Evolutionary conservation across 768 basidiomycete species (phyloP).

Genomic region (Pleurotus tuber-regium): DNA sequence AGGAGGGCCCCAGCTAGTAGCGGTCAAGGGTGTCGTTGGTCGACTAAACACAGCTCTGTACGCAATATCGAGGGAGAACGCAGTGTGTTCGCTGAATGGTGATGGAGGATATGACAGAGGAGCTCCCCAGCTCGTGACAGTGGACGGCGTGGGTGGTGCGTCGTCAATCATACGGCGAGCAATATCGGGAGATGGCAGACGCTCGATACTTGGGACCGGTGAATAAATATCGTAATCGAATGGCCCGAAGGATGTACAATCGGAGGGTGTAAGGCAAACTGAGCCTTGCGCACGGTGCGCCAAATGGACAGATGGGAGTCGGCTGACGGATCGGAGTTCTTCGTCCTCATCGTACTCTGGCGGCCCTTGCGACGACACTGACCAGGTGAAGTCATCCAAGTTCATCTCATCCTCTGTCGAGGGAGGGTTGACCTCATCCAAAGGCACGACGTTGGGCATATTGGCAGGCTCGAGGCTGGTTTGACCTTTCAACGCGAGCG

Average conservation of each 20-base stretch:
- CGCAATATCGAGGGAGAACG: constrained; percentile 47
- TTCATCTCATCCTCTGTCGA: constrained; percentile 43
- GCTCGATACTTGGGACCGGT: constrained; percentile 29
- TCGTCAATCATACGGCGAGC: constrained; percentile 55
- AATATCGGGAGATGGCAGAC: constrained; percentile 57
- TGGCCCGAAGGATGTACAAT: constrained; percentile 56
- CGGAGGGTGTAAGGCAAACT: constrained; percentile 51
- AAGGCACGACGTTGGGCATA: constrained; percentile 41
- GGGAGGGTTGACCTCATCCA: constrained; percentile 26
- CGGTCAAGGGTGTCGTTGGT: constrained; percentile 41
- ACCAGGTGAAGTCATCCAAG: constrained; percentile 68
- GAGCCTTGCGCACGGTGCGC: constrained; percentile 55
- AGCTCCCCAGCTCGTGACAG: constrained; percentile 47
- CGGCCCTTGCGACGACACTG: constrained; percentile 68
- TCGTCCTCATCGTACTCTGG: constrained; percentile 35
- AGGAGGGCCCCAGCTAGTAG: constrained; percentile 34
- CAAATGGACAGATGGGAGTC: constrained; percentile 53
- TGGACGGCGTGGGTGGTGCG: constrained; percentile 47
- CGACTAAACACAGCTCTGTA: constrained; percentile 39
- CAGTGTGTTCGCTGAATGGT: constrained; percentile 22
- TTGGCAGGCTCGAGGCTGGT: constrained; percentile 50
- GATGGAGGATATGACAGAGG: constrained; percentile 32
- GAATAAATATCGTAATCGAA: constrained; percentile 44
- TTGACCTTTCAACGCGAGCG: constrained; percentile 48
- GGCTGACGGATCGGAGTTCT: constrained; percentile 35